Evolutionary conservation across 2,329 filamentous ascomycete species (phyloP), one percentile per base, ranked within the genome.

Genomic region (Stromatinia cepivora): DNA sequence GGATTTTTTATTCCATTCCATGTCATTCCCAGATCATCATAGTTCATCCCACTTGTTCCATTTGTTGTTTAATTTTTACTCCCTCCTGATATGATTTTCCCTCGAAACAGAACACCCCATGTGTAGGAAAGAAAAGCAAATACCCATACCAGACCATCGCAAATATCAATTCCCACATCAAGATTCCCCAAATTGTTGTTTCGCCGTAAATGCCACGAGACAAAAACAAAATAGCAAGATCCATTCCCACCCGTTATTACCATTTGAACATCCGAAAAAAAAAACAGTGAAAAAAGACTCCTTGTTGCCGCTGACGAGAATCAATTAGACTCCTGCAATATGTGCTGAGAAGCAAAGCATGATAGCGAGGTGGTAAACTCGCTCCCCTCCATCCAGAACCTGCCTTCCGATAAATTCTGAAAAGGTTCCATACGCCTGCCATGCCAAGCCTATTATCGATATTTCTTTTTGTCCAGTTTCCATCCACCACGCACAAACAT

Each of bases 381-480:
- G 53, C 48, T 63, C 9, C 66, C 59, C 58, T 52, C 66, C 66
- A 15, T 63, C 66, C 66, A 54, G 57, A 63, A 68, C 66, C 66
- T 63, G 66, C 57, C 48, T 52, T 54, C 48, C 31, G 59, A 63
- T 52, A 63, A 68, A 69, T 64, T 66, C 42, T 54, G 54, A 58
- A 62, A 50, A 57, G 54, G 62, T 66, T 66, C 67, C 67, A 69
- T 69, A 69, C 67, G 67, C 67, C 67, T 69, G 67, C 62, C 53
- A 66, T 69, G 67, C 62, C 67, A 69, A 69, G 67, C 67, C 59
- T 68, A 39, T 68, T 64, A 63, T 68, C 57, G 25, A 68, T 68
- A 68, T 42, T 57, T 63, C 48, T 53, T 54, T 65, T 66, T 65
- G 53, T 66, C 62, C 61, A 52, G 52, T 50, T 69, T 48, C 39